Percentiles rank a stretch among this genome's conserved stretches.
phyloP scores from a whole-genome alignment of 495 filamentous ascomycete species.

The Astrocystis sublimbata region DNA sequence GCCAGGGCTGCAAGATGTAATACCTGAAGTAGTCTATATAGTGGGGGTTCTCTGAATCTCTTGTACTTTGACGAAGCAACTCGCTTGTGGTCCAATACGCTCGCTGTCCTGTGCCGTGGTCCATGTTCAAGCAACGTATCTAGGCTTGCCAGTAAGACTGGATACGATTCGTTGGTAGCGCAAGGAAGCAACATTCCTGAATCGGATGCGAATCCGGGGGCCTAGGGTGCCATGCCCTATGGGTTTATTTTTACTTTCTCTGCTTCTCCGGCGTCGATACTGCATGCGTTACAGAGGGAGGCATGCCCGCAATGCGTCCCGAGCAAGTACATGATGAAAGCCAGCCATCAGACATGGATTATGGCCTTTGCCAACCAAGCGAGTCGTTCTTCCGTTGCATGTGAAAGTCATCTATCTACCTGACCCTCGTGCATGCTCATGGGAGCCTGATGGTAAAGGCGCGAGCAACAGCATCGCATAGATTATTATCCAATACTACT shows the following conservation, averaged over 20 bases:
- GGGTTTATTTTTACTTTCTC: slow-evolving; percentile 17
- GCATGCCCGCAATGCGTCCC: slow-evolving; percentile 6
- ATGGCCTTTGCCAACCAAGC: background rate
- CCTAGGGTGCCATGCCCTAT: slow-evolving; percentile 26
- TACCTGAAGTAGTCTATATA: background rate
- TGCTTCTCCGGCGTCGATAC: slow-evolving; percentile 23
- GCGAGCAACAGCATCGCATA: no score
- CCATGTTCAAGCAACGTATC: background rate
- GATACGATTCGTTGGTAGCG: slow-evolving; percentile 27
- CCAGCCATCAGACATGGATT: background rate
- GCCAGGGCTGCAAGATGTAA: slow-evolving; percentile 12
- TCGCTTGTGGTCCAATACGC: slow-evolving; percentile 24
- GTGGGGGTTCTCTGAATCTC: slow-evolving; percentile 28
- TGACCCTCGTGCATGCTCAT: background rate
- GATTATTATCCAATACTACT: no score
- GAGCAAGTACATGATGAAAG: no score
- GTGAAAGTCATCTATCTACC: background rate
- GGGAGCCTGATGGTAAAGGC: no score
- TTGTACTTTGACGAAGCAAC: slow-evolving; percentile 30
- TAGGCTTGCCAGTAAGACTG: slow-evolving; percentile 27
- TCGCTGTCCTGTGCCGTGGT: background rate
- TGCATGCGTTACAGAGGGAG: no score
- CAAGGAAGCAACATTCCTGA: slow-evolving; percentile 33
- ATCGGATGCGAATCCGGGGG: slow-evolving; percentile 37
- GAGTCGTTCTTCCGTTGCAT: background rate